These are phyloP conservation scores for Leccinum olivaceopallidum DNA, from an alignment of 768 basidiomycete genomes.

Conservation along the genomic window DNA sequence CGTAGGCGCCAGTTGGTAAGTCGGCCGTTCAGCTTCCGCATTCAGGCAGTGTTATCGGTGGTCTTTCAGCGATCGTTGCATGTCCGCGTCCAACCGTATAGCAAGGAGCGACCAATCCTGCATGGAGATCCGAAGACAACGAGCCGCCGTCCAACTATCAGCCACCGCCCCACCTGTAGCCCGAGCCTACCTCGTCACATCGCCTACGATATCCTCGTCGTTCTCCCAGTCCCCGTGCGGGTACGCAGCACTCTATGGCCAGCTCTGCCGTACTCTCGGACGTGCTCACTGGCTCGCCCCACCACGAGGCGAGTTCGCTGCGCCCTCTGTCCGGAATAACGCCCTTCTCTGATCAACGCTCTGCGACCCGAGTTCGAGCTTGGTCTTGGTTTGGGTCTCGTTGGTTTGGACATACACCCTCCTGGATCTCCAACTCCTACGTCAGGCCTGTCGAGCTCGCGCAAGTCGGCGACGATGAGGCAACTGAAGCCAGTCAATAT, in stretches of 20 bases:
- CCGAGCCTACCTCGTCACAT: constrained; percentile 47
- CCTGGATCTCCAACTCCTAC: constrained; percentile 22
- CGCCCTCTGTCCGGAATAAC: constrained; percentile 28
- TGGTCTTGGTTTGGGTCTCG: constrained; percentile 24
- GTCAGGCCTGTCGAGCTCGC: constrained; percentile 26
- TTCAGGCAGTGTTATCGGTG: too few relatives aligned
- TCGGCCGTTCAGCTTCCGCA: not conserved
- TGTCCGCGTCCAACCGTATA: constrained; percentile 9
- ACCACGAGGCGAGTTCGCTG: constrained; percentile 8
- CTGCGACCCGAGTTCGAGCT: constrained; percentile 42
- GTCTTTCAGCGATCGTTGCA: too few relatives aligned
- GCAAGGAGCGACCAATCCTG: too few relatives aligned
- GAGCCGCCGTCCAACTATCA: too few relatives aligned
- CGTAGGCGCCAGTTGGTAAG: constrained; percentile 45
- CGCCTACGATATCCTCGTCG: constrained; percentile 14
- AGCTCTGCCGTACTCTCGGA: constrained; percentile 14
- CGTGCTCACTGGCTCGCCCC: constrained; percentile 16
- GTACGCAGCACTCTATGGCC: constrained; percentile 22
- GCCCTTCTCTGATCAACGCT: constrained; percentile 37
- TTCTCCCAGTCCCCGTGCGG: constrained; percentile 27
- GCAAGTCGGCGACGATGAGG: too few relatives aligned
- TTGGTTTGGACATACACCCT: constrained; percentile 1
- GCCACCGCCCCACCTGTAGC: constrained; percentile 57
- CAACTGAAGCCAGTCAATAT: too few relatives aligned
- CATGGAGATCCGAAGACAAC: too few relatives aligned